Base-by-base conservation (phyloP, 2,329 filamentous ascomycete species). In the Cladophialophora yegresii region DNA sequence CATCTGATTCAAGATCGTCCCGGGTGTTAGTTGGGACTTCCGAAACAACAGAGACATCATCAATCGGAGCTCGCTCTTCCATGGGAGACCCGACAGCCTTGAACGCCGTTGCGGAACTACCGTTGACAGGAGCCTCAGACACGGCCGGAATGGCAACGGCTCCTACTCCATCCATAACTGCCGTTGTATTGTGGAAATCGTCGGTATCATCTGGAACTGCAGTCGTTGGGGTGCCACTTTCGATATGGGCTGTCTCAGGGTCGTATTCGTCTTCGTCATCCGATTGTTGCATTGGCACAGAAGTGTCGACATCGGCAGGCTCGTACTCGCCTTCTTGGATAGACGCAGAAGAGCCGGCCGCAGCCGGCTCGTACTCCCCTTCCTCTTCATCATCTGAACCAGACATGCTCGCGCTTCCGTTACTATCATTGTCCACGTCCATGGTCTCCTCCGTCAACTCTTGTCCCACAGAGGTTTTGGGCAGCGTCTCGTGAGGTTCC, bases 381-480 rank as follows among this genome's bases (percentile, higher is more conserved):
- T 69, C 68, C 22, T 62, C 55, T 23, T 58, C 61, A 55, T 77
- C 80, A 64, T 86, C 84, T 1, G 83, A 83, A 32, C 71, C 70
- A 22, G 70, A 71, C 71, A 72, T 72, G 58, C 71, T 72, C 6
- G 68, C 70, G 65, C 71, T 72, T 45, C 70, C 71, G 50, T 67
- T 66, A 54, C 66, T 70, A 26, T 65, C 66, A 32, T 65, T 59
- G 45, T 69, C 67, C 57, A 67, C 58, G 20, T 67, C 61, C 61
- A 69, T 66, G 26, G 63, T 33, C 16, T 66, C 63, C 28, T 65
- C 33, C 30, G 51, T 20, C 13, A 58, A 58, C 13, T 30, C 16
- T 12, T 55, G 58, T 30, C 32, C 28, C 20, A n/a, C 50, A 22
- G 32, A 7, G 6, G 16, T 45, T 22, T 45, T 26, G 10, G 56